phyloP scores from a whole-genome alignment of 2,329 filamentous ascomycete genomes.

The Teratosphaeria destructans region DNA sequence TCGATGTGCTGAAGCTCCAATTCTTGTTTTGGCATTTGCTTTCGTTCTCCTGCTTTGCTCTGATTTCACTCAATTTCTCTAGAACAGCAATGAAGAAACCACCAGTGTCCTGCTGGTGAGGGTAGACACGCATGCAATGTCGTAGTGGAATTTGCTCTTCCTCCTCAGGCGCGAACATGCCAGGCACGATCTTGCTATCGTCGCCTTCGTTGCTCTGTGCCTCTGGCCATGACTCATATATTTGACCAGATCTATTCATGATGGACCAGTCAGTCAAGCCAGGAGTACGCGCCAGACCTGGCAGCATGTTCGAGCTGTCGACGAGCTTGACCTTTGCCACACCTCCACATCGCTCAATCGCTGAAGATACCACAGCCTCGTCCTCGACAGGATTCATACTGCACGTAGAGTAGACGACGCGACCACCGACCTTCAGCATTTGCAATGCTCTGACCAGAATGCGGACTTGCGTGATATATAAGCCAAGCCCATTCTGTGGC shows the following conservation, averaged over 20 bases:
- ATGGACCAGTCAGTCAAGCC: constrained; percentile 80
- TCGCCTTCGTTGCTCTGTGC: constrained; percentile 45
- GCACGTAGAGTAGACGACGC: constrained; percentile 96
- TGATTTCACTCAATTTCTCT: constrained; percentile 83
- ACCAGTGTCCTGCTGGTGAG: constrained; percentile 90
- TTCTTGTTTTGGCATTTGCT: constrained; percentile 31
- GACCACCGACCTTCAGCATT: constrained; percentile 88
- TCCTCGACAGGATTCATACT: constrained; percentile 99
- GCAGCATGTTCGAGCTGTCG: constrained; percentile 69
- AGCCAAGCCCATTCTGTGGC: constrained; percentile 73
- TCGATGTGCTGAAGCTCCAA: constrained; percentile 15
- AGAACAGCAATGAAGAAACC: constrained; percentile 96
- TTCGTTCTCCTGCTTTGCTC: constrained; percentile 59
- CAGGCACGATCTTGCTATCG: constrained; percentile 59
- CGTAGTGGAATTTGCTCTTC: constrained; percentile 62
- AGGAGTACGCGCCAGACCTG: constrained; percentile 62
- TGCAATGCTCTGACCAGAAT: constrained; percentile 88
- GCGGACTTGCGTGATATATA: constrained; percentile 76
- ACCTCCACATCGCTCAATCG: constrained; percentile 84
- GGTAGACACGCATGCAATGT: constrained; percentile 86
- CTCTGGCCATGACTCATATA: constrained; percentile 75
- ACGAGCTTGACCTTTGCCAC: constrained; percentile 69
- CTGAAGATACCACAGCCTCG: constrained; percentile 79
- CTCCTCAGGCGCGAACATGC: constrained; percentile 69
- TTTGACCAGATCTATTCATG: constrained; percentile 72